These are phyloP conservation scores for Ascochyta lentis DNA, from an alignment of 2,329 filamentous ascomycete species.

Conservation along the genomic window DNA sequence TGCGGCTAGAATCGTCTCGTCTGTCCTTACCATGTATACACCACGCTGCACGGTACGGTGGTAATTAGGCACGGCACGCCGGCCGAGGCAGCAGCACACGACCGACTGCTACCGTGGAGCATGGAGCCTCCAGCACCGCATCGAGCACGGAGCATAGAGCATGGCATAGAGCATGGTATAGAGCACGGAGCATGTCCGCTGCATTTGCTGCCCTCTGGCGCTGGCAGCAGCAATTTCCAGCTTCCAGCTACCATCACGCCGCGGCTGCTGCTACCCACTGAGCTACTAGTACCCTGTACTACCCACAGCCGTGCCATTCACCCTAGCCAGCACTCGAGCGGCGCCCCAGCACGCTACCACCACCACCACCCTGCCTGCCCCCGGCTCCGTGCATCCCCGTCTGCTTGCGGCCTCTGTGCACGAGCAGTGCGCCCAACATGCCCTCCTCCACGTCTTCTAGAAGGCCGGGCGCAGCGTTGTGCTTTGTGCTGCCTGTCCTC, in stretches of 20 bases:
- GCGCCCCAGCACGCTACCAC: no score
- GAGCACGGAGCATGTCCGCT: conserved; percentile 4
- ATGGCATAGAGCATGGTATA: neutral
- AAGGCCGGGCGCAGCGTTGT: conserved; percentile 11
- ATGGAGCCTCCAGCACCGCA: neutral
- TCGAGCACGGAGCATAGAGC: conserved; percentile 2
- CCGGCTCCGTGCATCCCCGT: conserved; percentile 7
- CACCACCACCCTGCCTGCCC: neutral
- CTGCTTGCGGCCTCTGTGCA: conserved; percentile 13
- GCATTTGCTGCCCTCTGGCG: neutral
- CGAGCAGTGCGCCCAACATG: neutral
- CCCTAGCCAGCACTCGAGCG: neutral
- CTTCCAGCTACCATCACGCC: conserved; percentile 10
- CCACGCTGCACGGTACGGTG: neutral
- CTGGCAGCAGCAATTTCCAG: neutral
- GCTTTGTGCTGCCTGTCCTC: conserved; percentile 6
- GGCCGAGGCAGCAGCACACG: conserved; percentile 6
- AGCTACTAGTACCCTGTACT: neutral
- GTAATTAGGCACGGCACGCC: conserved; percentile 3
- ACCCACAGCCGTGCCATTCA: conserved; percentile 9
- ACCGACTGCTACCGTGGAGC: no score
- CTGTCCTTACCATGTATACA: no score
- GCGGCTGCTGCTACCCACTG: conserved; percentile 4
- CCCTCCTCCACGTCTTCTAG: conserved; percentile 6
- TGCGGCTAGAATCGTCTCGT: no score